These are phyloP conservation scores for Agrostemma githago DNA, from an alignment of 148 eudicot genomes.

Conservation along the genomic window DNA sequence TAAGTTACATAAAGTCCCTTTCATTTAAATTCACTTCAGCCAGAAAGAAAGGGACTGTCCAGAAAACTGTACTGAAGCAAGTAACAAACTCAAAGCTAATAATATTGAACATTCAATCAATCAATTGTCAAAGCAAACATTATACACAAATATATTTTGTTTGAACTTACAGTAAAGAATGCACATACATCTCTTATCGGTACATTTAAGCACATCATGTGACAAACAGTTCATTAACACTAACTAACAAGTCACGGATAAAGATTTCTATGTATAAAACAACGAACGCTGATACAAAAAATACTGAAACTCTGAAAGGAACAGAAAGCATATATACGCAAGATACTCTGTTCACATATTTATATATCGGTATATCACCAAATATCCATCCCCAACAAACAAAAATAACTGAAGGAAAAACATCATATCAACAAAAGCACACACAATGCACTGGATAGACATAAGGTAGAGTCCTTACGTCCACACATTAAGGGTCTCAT, in stretches of 20 bases:
- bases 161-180: background rate
- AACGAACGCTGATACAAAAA: background rate
- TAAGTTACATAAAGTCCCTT: too few species aligned
- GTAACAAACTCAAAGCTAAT: background rate
- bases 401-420: background rate
- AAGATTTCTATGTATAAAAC: background rate
- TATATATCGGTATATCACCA: background rate
- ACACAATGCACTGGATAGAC: background rate
- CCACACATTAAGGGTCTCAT: constrained; percentile 58
- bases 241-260: background rate
- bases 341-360: background rate
- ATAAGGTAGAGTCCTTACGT: constrained; percentile 38
- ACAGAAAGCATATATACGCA: background rate
- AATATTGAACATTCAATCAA: background rate
- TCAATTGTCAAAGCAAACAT: background rate
- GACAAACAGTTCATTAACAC: background rate
- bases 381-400: background rate
- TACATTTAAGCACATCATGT: background rate
- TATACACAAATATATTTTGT: background rate
- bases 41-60: background rate
- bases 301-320: background rate
- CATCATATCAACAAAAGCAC: background rate
- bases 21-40: too few species aligned
- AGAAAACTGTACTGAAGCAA: background rate
- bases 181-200: background rate